Evolutionary conservation across 1,284 basidiomycete genomes (phyloP), one percentile per base, ranked within the genome.

Genomic region (Anthracocystis walkeri): DNA sequence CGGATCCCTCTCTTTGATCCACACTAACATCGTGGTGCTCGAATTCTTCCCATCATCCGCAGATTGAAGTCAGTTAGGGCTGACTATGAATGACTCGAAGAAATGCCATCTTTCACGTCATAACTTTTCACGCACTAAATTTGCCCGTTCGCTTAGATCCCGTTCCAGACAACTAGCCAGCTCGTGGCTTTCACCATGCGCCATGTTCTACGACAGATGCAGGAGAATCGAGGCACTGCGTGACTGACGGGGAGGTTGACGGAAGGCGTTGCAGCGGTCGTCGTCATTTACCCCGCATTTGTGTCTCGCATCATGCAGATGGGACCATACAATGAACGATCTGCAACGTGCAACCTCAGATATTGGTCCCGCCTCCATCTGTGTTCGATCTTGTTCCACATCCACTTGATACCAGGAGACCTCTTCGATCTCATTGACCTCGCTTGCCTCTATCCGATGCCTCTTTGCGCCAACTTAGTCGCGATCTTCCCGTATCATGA

Each of bases 281-380:
- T 58, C 51, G 29, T 12, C 23, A 12, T 45, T 65, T 65, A 65
- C 56, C 63, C 63, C 63, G 63, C 63, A 65, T 65, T 65, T 58
- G 23, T 53, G 16, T 41, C 51, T 49, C 42, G 54, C 29, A 53
- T 16, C 23, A 11, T 46, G 45, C 31, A n/a, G 51, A 14, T 25
- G 21, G 6, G 4, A 21, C 4, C 12, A n/a, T 49, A n/a, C 23
- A 10, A 8, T 52, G n/a, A 14, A 38, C 21, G 44, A 40, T 38
- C 33, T 35, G 20, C 49, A 23, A 2, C 4, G n/a, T 23, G 10
- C 33, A 38, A 33, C 49, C 29, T 33, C 29, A 2, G 12, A 20
- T 14, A 29, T 18, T 7, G 7, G 3, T 33, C 29, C 29, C 48
- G 29, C 20, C 31, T 25, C 45, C 23, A 21, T 44, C 25, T 23